Percentiles rank a stretch among this genome's conserved stretches.
Evolutionary conservation across 1,284 basidiomycete species (phyloP).

Genomic region (Apiotrichum sp.): DNA sequence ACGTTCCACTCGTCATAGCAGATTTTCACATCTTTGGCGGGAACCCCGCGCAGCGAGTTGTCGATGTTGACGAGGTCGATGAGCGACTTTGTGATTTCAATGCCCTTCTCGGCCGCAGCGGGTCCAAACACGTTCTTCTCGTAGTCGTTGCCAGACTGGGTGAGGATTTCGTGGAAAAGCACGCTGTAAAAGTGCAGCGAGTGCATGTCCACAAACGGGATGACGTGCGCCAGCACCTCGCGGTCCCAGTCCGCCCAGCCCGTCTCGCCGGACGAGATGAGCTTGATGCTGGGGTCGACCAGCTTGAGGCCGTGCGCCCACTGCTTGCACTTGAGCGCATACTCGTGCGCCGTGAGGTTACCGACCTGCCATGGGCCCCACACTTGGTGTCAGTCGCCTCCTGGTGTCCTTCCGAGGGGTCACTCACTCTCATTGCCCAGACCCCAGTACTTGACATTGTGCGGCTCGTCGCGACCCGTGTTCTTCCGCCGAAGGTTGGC

Average conservation of each 20-base stretch:
- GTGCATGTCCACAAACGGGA: conserved; percentile 44
- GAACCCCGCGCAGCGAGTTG: conserved; percentile 21
- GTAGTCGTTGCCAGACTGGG: conserved; percentile 29
- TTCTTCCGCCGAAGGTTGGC: conserved; percentile 57
- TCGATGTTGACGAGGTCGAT: conserved; percentile 47
- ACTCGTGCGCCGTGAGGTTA: conserved; percentile 56
- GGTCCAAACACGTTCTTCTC: conserved; percentile 51
- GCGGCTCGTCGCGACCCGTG: conserved; percentile 57
- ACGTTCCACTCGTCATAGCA: conserved; percentile 51
- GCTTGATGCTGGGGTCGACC: conserved; percentile 56
- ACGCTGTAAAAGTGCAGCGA: conserved; percentile 45
- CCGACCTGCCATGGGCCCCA: conserved; percentile 65
- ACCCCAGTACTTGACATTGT: conserved; percentile 52
- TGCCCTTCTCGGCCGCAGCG: conserved; percentile 45
- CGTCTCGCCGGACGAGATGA: conserved; percentile 59
- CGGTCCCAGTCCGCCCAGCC: conserved; percentile 46
- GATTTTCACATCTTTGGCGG: conserved; percentile 41
- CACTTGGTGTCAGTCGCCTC: conserved; percentile 37
- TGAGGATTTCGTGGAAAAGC: conserved; percentile 6
- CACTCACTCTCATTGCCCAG: conserved; percentile 47
- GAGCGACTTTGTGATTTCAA: conserved; percentile 45
- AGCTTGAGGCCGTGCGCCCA: conserved; percentile 61
- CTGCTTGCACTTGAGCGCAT: conserved; percentile 56
- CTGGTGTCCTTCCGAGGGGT: too few relatives aligned
- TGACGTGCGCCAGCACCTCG: conserved; percentile 40